Evolutionary conservation across 257 asterid genomes (phyloP).

Genomic region (Solanum raphanifolium): DNA sequence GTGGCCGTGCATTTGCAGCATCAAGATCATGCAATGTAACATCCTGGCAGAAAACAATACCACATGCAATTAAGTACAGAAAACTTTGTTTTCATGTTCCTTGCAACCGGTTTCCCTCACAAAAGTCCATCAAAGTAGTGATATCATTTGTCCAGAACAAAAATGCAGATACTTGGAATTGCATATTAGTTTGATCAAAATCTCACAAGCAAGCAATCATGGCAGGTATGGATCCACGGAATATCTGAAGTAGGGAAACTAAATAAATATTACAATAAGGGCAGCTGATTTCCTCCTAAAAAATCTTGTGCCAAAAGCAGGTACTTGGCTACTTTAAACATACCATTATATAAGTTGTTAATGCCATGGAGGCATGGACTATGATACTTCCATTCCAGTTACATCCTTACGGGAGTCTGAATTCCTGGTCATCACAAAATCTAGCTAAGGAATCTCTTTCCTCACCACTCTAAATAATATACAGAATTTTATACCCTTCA

Average conservation of each 20-base stretch:
- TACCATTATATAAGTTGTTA: not conserved
- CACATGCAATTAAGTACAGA: not conserved
- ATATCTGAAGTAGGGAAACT: not conserved
- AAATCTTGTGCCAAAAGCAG: not conserved
- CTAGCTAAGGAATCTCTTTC: not conserved
- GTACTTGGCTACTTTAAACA: not conserved
- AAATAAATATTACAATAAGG: not conserved
- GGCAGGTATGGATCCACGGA: not conserved
- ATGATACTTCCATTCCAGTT: not conserved
- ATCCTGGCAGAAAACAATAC: not conserved
- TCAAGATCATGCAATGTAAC: slow-evolving; percentile 92
- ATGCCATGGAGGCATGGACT: not conserved
- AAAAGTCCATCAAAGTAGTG: not conserved
- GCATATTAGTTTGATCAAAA: not conserved
- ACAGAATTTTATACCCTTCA: not conserved
- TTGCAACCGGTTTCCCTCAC: not conserved
- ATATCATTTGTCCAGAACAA: not conserved
- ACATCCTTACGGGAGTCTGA: not conserved
- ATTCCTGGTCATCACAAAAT: too few species aligned
- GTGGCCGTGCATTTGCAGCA: slow-evolving; percentile 97
- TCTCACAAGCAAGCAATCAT: not conserved
- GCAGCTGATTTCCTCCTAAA: not conserved
- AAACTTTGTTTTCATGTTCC: not conserved
- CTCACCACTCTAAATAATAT: not conserved
- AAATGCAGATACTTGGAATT: not conserved